phyloP scores from a whole-genome alignment of 2,329 filamentous ascomycete species.

The Dothidotthia symphoricarpi region DNA sequence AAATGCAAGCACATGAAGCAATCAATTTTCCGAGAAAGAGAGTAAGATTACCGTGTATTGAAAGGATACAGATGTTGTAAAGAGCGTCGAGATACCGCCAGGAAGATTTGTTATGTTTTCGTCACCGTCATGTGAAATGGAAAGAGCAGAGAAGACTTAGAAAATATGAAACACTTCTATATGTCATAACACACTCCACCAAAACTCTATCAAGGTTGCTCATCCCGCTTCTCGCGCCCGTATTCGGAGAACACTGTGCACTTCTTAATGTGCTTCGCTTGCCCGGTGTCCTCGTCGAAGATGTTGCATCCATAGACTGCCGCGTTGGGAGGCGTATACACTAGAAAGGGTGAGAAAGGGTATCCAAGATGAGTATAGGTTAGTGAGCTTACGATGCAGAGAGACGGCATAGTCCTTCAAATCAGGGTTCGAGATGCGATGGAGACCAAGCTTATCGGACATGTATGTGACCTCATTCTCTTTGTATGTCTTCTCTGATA shows the following conservation, averaged over 20 bases:
- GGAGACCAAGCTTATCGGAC: conserved; percentile 82
- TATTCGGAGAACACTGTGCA: conserved; percentile 39
- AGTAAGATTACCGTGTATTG: too few relatives aligned
- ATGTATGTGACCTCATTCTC: conserved; percentile 83
- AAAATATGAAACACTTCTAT: too few relatives aligned
- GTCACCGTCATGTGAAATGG: too few relatives aligned
- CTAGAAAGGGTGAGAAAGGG: conserved; percentile 30
- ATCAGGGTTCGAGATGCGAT: conserved; percentile 75
- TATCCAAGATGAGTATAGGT: not conserved
- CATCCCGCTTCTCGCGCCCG: conserved; percentile 13
- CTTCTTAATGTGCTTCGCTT: conserved; percentile 25
- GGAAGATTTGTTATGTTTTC: too few relatives aligned
- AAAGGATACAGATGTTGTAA: too few relatives aligned
- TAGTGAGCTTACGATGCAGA: conserved; percentile 63
- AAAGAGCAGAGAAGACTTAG: too few relatives aligned
- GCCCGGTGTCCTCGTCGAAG: conserved; percentile 73
- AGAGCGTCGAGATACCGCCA: too few relatives aligned
- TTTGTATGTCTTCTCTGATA: conserved; percentile 65
- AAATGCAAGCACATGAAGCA: too few relatives aligned
- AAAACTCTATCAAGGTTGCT: not conserved
- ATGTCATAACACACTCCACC: not conserved
- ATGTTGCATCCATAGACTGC: conserved; percentile 78
- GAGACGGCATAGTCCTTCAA: conserved; percentile 74
- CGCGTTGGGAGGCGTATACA: conserved; percentile 88
- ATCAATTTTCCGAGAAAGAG: too few relatives aligned